A percentile compares a stretch with the other conserved stretches of the same genome.
These are phyloP conservation scores for Hydnomerulius pinastri DNA, from an alignment of 768 basidiomycete species.

Conservation along the genomic window DNA sequence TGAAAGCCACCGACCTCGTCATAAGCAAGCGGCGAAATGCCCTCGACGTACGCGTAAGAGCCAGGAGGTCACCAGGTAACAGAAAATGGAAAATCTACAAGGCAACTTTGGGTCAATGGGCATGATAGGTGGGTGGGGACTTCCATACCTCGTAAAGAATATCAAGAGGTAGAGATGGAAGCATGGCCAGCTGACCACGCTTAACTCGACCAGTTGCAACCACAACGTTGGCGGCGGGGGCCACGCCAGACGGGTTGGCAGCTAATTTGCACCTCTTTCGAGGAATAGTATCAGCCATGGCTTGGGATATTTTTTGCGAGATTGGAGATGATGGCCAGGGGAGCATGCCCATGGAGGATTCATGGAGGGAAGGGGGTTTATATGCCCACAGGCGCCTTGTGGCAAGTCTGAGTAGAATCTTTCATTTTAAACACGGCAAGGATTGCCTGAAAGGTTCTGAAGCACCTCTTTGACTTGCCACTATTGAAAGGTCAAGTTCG, in stretches of 20 bases:
- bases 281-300: conserved; percentile 7
- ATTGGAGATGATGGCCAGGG: background rate
- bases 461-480: no score
- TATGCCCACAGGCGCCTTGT: no score
- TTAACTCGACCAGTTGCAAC: conserved; percentile 1
- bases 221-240: background rate
- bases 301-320: background rate
- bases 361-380: no score
- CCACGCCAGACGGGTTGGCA: background rate
- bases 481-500: no score
- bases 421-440: no score
- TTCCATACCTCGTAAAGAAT: conserved; percentile 27
- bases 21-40: conserved; percentile 43
- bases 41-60: conserved; percentile 45
- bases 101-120: background rate
- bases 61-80: conserved; percentile 46
- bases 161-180: conserved; percentile 38
- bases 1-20: conserved; percentile 26
- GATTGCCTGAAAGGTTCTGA: no score
- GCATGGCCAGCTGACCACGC: conserved; percentile 24
- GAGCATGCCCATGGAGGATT: no score
- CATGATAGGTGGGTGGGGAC: background rate
- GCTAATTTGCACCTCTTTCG: background rate
- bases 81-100: conserved; percentile 46
- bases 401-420: no score